These are phyloP conservation scores for Pseudogymnoascus sp. DNA, from an alignment of 2,329 filamentous ascomycete species.

Conservation along the genomic window DNA sequence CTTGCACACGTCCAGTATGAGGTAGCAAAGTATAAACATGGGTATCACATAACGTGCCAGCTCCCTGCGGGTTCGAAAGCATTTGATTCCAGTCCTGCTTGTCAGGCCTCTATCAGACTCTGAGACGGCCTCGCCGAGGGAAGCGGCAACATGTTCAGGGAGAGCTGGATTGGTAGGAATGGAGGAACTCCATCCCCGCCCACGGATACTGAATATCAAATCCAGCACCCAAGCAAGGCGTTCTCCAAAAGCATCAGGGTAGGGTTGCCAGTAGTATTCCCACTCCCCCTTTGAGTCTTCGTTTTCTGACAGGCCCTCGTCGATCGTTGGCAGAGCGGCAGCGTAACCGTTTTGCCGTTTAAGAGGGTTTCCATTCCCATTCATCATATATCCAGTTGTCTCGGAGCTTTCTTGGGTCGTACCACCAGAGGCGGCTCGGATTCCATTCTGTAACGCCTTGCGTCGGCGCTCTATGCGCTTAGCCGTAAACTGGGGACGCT, in stretches of 20 bases:
- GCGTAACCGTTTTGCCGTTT: not conserved
- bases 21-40: conserved; percentile 49
- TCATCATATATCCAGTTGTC: conserved; percentile 14
- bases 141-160: conserved; percentile 35
- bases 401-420: conserved; percentile 10
- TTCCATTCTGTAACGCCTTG: not conserved
- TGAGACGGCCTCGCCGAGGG: conserved; percentile 32
- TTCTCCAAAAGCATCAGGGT: conserved; percentile 43
- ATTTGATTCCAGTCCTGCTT: conserved; percentile 41
- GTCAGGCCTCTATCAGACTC: conserved; percentile 21
- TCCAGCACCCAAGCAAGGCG: conserved; percentile 51
- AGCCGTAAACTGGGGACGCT: conserved; percentile 48
- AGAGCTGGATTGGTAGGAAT: conserved; percentile 43
- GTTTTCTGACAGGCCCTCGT: not conserved
- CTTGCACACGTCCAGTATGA: conserved; percentile 64
- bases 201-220: conserved; percentile 47
- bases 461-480: conserved; percentile 37
- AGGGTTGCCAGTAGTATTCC: conserved; percentile 55
- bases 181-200: conserved; percentile 52
- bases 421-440: conserved; percentile 5
- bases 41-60: conserved; percentile 41
- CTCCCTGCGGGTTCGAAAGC: conserved; percentile 34
- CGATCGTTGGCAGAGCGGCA: not conserved
- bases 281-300: conserved; percentile 24
- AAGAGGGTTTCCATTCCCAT: not conserved